These are phyloP conservation scores for Casuarina equisetifolia DNA, from an alignment of 306 rosid species.

Conservation along the genomic window DNA sequence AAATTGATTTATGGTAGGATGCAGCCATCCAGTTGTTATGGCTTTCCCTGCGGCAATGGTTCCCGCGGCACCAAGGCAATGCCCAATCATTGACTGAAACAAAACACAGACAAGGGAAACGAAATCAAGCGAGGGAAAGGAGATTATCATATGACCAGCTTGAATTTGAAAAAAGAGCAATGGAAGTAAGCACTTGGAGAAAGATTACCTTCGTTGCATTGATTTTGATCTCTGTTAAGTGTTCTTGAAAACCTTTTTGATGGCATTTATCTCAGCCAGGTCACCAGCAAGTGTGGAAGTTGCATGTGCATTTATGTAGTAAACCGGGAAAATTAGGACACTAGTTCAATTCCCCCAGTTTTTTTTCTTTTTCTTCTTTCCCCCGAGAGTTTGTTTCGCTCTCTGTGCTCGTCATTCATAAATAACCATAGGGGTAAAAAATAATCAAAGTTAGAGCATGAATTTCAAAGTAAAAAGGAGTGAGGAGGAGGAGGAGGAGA, in stretches of 20 bases:
- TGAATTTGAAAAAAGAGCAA: conserved; percentile 17
- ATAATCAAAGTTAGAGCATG: neutral
- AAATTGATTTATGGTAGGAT: conserved; percentile 94
- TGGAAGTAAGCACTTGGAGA: conserved; percentile 12
- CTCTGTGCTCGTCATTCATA: neutral
- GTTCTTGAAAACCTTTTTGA: conserved; percentile 90
- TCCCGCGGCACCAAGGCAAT: conserved; percentile 99
- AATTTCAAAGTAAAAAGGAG: neutral
- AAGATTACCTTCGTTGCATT: conserved; percentile 91
- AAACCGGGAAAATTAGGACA: conserved; percentile 55
- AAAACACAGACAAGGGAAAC: conserved; percentile 24
- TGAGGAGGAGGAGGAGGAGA: no score
- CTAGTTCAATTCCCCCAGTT: neutral
- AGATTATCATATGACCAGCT: conserved; percentile 21
- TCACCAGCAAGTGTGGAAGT: conserved; percentile 98
- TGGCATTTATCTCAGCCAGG: conserved; percentile 92
- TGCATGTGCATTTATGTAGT: conserved; percentile 98
- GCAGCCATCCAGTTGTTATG: conserved; percentile 92
- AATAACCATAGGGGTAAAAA: neutral
- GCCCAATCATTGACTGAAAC: conserved; percentile 95
- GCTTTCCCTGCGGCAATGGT: conserved; percentile 98
- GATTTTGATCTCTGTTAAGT: conserved; percentile 76
- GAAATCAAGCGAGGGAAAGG: conserved; percentile 23
- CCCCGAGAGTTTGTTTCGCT: neutral
- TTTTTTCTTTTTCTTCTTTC: conserved; percentile 16